Base-by-base conservation (phyloP, 768 basidiomycete genomes). In the Pleurotus eryngii region DNA sequence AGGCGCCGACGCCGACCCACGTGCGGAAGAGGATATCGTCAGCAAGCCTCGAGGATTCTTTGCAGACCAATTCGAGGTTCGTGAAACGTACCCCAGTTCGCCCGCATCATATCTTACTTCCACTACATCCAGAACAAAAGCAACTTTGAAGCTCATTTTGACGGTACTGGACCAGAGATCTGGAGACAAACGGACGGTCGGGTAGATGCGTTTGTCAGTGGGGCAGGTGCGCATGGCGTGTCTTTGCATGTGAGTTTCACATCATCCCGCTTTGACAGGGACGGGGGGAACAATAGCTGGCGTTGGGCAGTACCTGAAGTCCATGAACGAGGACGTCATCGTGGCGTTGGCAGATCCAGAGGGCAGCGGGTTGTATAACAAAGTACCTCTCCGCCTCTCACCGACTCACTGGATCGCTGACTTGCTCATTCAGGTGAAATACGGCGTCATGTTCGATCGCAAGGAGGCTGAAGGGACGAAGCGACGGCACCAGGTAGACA, bases 201-300 rank as follows among this genome's bases (percentile, higher is more conserved):
- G 24, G 60, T 97, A 0, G 81, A 90, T 65, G 93, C 88, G 5
- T 98, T 98, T 64, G 87, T 98, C 42, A 84, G 87, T 26, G 96
- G 96, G 1, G 94, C 96, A 56, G 94, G 94, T 85, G 57, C 58
- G 73, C 60, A 37, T 49, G 18, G 30, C 30, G 39, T 22, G 48
- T 24, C 55, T 42, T 27, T 35, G 11, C 30, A 35, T 35, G 11
- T 35, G 30, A 9, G 30, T 49, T 39, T 20, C 3, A 55, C 12
- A 38, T 55, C 37, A 57, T 43, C n/a, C 24, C 49, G 12, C 30
- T 8, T 40, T n/a, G 55, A 3, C 49, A 89, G 92, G 94, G n/a
- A 98, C 96, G 2, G 96, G 97, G 4, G 97, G 97, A 11, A 98
- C 96, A 3, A 83, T 99, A 50, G 89, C 94, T 1, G 96, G 96